Evolutionary conservation across 352 stramenopile genomes (phyloP).

Genomic region (Pythium vanterpoolii): DNA sequence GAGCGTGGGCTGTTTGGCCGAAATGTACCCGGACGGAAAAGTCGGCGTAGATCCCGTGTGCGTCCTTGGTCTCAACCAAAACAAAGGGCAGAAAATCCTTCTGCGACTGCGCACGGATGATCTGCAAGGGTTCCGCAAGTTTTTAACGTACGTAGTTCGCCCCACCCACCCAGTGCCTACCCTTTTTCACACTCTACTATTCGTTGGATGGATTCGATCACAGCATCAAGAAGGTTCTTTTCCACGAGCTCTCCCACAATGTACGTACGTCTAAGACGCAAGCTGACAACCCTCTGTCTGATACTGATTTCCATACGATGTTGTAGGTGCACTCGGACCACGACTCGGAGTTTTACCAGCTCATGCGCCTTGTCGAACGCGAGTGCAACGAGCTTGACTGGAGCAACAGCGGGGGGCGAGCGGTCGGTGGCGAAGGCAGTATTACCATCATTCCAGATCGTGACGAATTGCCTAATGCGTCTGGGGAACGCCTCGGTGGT

Average conservation of each 20-base stretch:
- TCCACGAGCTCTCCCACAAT: slow-evolving; percentile 94
- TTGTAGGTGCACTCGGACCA: slow-evolving; percentile 72
- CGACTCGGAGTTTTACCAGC: slow-evolving; percentile 75
- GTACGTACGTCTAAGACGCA: slow-evolving; percentile 38
- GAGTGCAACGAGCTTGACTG: slow-evolving; percentile 74
- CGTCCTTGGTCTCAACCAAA: slow-evolving; percentile 93
- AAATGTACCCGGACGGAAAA: slow-evolving; percentile 91
- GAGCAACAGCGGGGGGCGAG: slow-evolving; percentile 40
- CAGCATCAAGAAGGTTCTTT: slow-evolving; percentile 93
- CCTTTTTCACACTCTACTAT: neutral
- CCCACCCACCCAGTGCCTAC: neutral
- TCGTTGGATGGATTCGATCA: slow-evolving; percentile 4
- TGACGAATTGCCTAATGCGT: slow-evolving; percentile 13
- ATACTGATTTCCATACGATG: slow-evolving; percentile 1
- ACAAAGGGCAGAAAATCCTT: slow-evolving; percentile 93
- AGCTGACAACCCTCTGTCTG: no score
- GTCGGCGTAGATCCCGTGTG: slow-evolving; percentile 86
- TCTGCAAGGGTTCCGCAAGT: slow-evolving; percentile 91
- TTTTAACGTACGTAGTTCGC: slow-evolving; percentile 42
- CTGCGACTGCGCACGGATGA: slow-evolving; percentile 94
- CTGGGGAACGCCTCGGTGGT: slow-evolving; percentile 40
- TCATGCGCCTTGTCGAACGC: slow-evolving; percentile 77
- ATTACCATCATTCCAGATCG: slow-evolving; percentile 22
- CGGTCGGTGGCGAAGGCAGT: slow-evolving; percentile 28
- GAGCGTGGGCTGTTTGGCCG: slow-evolving; percentile 80